A percentile compares a stretch with the other conserved stretches of the same genome.
These are phyloP conservation scores for Coniochaeta prunicola DNA, from an alignment of 2,329 filamentous ascomycete species.

Conservation along the genomic window DNA sequence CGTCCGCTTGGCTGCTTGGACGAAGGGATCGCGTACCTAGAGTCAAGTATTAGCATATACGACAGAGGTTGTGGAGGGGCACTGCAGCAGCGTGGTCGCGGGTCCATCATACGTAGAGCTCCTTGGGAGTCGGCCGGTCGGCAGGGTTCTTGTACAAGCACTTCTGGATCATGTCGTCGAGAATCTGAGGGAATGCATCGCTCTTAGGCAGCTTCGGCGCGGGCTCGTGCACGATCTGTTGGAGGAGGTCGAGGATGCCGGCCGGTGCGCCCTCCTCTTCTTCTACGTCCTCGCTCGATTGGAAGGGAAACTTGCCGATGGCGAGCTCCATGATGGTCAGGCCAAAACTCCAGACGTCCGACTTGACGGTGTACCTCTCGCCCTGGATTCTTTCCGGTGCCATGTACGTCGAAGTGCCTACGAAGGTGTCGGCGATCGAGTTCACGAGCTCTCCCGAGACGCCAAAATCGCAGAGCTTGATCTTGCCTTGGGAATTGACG, in stretches of 20 bases:
- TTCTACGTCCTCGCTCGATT: constrained; percentile 60
- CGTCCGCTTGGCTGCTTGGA: constrained; percentile 93
- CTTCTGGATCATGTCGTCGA: constrained; percentile 96
- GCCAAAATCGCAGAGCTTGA: constrained; percentile 98
- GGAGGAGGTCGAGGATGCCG: constrained; percentile 89
- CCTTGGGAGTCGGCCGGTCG: constrained; percentile 82
- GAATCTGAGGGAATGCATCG: constrained; percentile 88
- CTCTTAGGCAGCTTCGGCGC: constrained; percentile 92
- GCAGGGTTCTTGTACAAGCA: constrained; percentile 88
- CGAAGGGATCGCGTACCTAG: constrained; percentile 85
- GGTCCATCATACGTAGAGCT: constrained; percentile 68
- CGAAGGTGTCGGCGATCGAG: constrained; percentile 96
- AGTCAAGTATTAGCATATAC: constrained; percentile 16
- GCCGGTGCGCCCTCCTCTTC: constrained; percentile 79
- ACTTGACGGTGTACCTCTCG: constrained; percentile 94
- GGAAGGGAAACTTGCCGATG: constrained; percentile 95
- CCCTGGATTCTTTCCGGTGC: constrained; percentile 96
- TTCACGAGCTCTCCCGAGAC: constrained; percentile 98
- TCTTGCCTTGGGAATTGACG: constrained; percentile 86
- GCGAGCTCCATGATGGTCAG: constrained; percentile 94
- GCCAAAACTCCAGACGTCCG: constrained; percentile 97
- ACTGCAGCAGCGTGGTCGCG: neutral
- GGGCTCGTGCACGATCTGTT: constrained; percentile 96
- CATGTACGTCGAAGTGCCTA: constrained; percentile 99
- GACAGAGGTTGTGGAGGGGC: neutral